Conservation (phyloP, 345 rosid species). For the Mercurialis annua region DNA sequence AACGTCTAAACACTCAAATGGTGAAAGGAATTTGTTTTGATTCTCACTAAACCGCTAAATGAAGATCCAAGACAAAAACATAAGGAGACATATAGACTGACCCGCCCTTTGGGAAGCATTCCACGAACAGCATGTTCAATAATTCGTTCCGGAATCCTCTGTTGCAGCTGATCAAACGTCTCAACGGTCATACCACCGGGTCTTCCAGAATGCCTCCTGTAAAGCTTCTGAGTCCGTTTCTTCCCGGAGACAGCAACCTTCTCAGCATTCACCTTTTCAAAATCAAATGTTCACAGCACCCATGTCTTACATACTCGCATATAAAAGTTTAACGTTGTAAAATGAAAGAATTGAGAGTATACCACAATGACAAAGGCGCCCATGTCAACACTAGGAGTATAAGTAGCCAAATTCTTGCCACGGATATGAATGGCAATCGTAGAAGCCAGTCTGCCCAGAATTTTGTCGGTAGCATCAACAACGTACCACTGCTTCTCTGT, state of each 20-base stretch:
- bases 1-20: too few relatives aligned
- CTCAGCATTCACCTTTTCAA: constrained; percentile 87
- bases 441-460: constrained; percentile 86
- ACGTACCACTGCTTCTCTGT: constrained; percentile 82
- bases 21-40: too few relatives aligned
- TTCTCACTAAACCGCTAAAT: too few relatives aligned
- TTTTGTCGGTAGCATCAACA: constrained; percentile 89
- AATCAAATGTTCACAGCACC: constrained; percentile 11
- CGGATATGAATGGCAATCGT: constrained; percentile 86
- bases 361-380: constrained; percentile 99
- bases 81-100: constrained; percentile 30
- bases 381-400: constrained; percentile 98
- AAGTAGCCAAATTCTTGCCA: constrained; percentile 85
- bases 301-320: not conserved
- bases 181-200: constrained; percentile 98
- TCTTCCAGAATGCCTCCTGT: constrained; percentile 98
- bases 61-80: not conserved
- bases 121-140: constrained; percentile 97
- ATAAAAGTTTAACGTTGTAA: not conserved
- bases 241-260: constrained; percentile 94
- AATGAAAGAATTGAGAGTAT: constrained; percentile 18
- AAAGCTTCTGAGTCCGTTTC: constrained; percentile 88
- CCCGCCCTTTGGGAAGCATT: constrained; percentile 99
- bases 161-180: constrained; percentile 82
- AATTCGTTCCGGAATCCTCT: constrained; percentile 95